Conservation (phyloP, 1,139 yeast genomes). For the Pichia sp. region DNA sequence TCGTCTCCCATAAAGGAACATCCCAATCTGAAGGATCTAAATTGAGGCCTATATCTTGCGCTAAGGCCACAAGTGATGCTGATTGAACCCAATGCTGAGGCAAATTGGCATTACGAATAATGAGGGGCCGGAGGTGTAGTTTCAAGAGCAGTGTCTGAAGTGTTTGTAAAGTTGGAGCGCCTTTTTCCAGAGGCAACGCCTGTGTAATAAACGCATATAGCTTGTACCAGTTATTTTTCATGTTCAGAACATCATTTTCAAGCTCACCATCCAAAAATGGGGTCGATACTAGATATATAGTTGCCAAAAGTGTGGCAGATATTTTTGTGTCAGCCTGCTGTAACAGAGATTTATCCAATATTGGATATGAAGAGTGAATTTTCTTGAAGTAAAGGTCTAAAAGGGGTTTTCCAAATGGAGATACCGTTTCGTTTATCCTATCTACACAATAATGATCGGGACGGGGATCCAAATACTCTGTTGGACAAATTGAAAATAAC, state of each 20-base stretch:
- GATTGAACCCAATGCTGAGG: background rate
- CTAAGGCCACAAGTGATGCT: background rate
- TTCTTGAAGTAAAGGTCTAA: background rate
- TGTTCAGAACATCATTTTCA: background rate
- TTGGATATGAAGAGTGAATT: background rate
- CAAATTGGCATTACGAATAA: background rate
- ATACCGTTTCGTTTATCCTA: background rate
- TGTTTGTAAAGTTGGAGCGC: background rate
- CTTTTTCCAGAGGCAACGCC: background rate
- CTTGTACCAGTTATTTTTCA: background rate
- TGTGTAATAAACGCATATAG: background rate
- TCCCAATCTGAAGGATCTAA: background rate
- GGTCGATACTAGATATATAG: background rate
- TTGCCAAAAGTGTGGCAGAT: background rate
- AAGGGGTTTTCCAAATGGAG: background rate
- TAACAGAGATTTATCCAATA: background rate
- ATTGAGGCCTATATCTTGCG: background rate
- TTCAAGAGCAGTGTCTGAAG: background rate
- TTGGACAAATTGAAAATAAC: background rate
- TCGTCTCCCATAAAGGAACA: background rate
- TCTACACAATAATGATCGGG: background rate
- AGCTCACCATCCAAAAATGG: background rate
- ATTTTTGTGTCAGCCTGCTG: background rate
- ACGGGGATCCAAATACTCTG: background rate
- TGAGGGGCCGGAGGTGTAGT: background rate